Conservation (phyloP, 2,329 filamentous ascomycete genomes). For the Penicillium sp. region DNA sequence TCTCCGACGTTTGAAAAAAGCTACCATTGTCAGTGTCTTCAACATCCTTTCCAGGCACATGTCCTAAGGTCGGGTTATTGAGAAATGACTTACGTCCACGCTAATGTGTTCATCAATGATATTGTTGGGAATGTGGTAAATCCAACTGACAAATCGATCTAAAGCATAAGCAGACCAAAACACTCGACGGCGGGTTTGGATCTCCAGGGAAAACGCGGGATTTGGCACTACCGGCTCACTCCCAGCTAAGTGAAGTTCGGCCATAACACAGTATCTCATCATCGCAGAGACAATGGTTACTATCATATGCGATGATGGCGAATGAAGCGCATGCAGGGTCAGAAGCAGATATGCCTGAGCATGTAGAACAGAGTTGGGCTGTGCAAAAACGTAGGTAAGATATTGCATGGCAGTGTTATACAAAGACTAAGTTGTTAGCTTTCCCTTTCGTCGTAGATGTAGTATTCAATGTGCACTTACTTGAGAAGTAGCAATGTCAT, state of each 20-base stretch:
- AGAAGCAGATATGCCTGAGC: slow-evolving; percentile 17
- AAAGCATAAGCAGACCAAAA: slow-evolving; percentile 20
- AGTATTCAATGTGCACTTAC: background rate
- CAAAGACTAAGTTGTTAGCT: slow-evolving; percentile 3
- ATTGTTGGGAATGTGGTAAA: slow-evolving; percentile 18
- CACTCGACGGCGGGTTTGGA: slow-evolving; percentile 17
- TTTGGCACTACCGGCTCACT: slow-evolving; percentile 7
- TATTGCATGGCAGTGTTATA: slow-evolving; percentile 13
- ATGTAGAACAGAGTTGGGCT: slow-evolving; percentile 10
- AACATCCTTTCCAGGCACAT: no score
- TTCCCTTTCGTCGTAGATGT: background rate
- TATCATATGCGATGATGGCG: slow-evolving; percentile 17
- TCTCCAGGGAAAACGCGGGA: slow-evolving; percentile 4
- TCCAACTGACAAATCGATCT: slow-evolving; percentile 18
- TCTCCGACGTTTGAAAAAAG: slow-evolving; percentile 17
- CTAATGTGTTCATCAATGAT: slow-evolving; percentile 15
- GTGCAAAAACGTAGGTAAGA: slow-evolving; percentile 8
- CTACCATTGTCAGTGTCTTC: slow-evolving; percentile 1
- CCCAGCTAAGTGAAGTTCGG: slow-evolving; percentile 12
- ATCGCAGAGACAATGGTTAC: slow-evolving; percentile 15
- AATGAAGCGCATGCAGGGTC: slow-evolving; percentile 18
- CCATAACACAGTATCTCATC: slow-evolving; percentile 17
- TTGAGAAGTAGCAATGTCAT: slow-evolving; percentile 10
- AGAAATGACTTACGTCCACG: slow-evolving; percentile 6
- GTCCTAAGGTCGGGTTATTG: no score